phyloP scores from a whole-genome alignment of 345 rosid species.

The Ceriops zippeliana region DNA sequence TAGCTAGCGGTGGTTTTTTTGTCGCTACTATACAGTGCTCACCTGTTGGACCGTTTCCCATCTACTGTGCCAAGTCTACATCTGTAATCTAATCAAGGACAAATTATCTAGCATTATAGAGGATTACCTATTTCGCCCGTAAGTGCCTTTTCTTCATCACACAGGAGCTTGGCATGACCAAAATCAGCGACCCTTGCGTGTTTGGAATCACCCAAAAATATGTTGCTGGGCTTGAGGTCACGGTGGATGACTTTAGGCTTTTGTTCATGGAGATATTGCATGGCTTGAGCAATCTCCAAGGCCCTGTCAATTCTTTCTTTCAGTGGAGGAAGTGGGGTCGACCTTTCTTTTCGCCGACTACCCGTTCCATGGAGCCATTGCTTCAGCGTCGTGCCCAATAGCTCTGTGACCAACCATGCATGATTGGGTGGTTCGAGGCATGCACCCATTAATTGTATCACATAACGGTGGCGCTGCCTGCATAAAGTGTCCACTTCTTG shows the following conservation, averaged over 20 bases:
- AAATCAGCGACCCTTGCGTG: conserved; percentile 58
- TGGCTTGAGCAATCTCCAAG: conserved; percentile 56
- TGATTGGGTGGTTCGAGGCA: conserved; percentile 47
- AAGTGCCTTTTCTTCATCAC: conserved; percentile 46
- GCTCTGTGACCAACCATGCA: conserved; percentile 56
- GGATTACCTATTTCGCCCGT: conserved; percentile 53
- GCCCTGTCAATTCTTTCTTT: conserved; percentile 38
- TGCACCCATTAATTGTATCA: conserved; percentile 56
- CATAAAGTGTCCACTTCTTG: conserved; percentile 56
- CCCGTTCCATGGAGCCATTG: conserved; percentile 58
- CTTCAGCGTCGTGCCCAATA: conserved; percentile 41
- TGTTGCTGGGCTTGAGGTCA: conserved; percentile 64
- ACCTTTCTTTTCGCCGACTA: conserved; percentile 27
- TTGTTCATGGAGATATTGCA: conserved; percentile 66
- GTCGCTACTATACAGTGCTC: too few species aligned
- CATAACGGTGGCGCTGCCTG: conserved; percentile 47
- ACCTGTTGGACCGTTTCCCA: too few species aligned
- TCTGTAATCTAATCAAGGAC: too few species aligned
- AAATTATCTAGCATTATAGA: too few species aligned
- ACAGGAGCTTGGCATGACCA: conserved; percentile 58
- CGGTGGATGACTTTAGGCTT: conserved; percentile 55
- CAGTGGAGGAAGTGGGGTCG: conserved; percentile 40
- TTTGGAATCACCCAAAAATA: conserved; percentile 45
- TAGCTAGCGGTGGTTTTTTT: too few species aligned
- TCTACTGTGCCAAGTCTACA: too few species aligned